Conservation (phyloP, 140 eudicot genomes). For the Cichorium intybus region DNA sequence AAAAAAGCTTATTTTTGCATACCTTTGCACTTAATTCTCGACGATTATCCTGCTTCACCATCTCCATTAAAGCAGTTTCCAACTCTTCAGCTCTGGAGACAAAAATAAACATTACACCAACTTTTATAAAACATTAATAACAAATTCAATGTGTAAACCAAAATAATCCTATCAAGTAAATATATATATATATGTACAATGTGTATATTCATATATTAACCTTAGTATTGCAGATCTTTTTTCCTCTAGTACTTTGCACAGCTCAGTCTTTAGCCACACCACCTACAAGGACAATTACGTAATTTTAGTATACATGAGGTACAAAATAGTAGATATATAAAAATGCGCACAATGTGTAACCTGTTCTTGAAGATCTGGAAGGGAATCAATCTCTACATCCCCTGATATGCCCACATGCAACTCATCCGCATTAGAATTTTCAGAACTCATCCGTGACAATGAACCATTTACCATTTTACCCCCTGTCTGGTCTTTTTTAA, state of each 20-base stretch:
- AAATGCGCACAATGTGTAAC: constrained; percentile 27
- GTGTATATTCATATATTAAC: constrained; percentile 32
- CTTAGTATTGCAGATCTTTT: constrained; percentile 87
- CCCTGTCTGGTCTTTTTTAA: constrained; percentile 31
- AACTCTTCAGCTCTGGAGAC: constrained; percentile 88
- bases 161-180: background rate
- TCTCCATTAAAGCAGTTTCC: constrained; percentile 98
- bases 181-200: background rate
- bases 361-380: constrained; percentile 88
- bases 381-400: constrained; percentile 56
- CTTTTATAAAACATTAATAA: background rate
- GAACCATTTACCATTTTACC: constrained; percentile 47
- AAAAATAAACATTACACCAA: constrained; percentile 13
- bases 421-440: constrained; percentile 50
- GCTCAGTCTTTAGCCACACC: constrained; percentile 77
- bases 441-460: constrained; percentile 36
- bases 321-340: background rate
- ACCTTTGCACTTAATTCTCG: constrained; percentile 90
- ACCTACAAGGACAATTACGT: constrained; percentile 49
- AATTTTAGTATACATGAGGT: background rate
- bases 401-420: constrained; percentile 35
- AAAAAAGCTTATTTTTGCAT: constrained; percentile 1
- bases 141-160: constrained; percentile 3
- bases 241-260: constrained; percentile 88
- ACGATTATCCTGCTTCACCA: constrained; percentile 92